phyloP scores from a whole-genome alignment of 352 stramenopile species.

The Lagenidium giganteum region DNA sequence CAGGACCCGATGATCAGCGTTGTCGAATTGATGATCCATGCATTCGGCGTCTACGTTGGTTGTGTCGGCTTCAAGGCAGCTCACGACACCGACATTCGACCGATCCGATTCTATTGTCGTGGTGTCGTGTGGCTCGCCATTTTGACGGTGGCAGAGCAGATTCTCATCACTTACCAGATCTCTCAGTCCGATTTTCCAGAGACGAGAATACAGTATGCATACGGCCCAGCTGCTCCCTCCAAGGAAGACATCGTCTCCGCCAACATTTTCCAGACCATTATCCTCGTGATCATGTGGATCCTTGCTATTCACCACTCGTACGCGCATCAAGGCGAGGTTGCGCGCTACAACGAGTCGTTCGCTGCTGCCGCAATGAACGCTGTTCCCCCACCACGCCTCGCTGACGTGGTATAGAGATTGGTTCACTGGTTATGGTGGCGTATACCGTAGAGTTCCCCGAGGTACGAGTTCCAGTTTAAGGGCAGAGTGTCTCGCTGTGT shows the following conservation, averaged over 20 bases:
- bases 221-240: slow-evolving; percentile 63
- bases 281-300: slow-evolving; percentile 82
- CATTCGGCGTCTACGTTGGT: slow-evolving; percentile 81
- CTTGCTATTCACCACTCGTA: slow-evolving; percentile 78
- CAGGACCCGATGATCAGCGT: slow-evolving; percentile 62
- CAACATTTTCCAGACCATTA: slow-evolving; percentile 81
- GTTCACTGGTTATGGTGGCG: too few species aligned
- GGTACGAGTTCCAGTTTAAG: too few species aligned
- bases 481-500: too few species aligned
- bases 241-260: slow-evolving; percentile 83
- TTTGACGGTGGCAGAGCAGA: slow-evolving; percentile 69
- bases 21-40: slow-evolving; percentile 70
- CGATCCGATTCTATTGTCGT: slow-evolving; percentile 80
- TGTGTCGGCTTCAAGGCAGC: slow-evolving; percentile 84
- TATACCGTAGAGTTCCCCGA: too few species aligned
- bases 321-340: slow-evolving; percentile 65
- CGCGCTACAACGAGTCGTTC: slow-evolving; percentile 80
- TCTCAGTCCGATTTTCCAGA: slow-evolving; percentile 68
- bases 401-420: slow-evolving; percentile 41
- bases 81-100: slow-evolving; percentile 82
- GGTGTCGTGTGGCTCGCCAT: slow-evolving; percentile 77
- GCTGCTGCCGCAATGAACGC: slow-evolving; percentile 79
- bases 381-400: slow-evolving; percentile 55
- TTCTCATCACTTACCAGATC: slow-evolving; percentile 82
- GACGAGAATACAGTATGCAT: slow-evolving; percentile 65